Base-by-base conservation (phyloP, 345 rosid genomes). In the Lumnitzera racemosa region DNA sequence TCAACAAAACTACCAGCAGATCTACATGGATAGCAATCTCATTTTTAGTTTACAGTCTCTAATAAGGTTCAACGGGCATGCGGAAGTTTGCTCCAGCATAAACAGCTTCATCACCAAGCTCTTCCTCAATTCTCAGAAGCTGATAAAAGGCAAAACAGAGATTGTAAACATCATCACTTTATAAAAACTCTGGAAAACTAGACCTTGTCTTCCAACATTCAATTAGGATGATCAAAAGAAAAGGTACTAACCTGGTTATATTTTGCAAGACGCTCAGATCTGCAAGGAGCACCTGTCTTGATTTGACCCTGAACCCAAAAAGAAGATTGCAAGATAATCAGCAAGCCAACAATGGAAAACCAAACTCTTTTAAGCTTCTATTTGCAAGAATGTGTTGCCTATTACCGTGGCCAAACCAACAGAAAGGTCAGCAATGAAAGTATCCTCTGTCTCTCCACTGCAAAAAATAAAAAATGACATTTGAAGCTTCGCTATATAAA, bases 401-500 rank as follows among this genome's bases (percentile, higher is more conserved):
- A 36, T 80, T 75, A 88, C 99, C 68, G 95, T 94, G 13, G 99
- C 83, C 80, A 94, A 73, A 59, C 99, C 99, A 56, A 94, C 99
- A 0, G 96, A 73, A 23, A 94, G 81, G 70, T 94, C 97, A 13
- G 97, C 97, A 62, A 94, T 94, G 76, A 90, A 90, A 15, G 99
- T 90, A 73, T 94, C 99, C 72, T 94, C 97, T 2, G 99, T 94
- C 62, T 90, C 99, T 70, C 97, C 97, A 83, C 96, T 94, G 78
- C 67, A 46, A 10, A 15, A 13, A n/a, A 20, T 31, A 57, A 57
- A 36, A 36, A 36, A 36, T 4, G 43, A 7, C 43, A 4, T 7
- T 29, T 3, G 36, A 29, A 29, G 7, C 9, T 36, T 36, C 11
- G 4, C 1, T 36, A 36, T 9, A 36, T 5, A 36, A 36, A 6